Percentiles rank a stretch among this genome's conserved stretches.
Conservation (phyloP, 176 grass and related monocot genomes). For the Olyra latifolia region DNA sequence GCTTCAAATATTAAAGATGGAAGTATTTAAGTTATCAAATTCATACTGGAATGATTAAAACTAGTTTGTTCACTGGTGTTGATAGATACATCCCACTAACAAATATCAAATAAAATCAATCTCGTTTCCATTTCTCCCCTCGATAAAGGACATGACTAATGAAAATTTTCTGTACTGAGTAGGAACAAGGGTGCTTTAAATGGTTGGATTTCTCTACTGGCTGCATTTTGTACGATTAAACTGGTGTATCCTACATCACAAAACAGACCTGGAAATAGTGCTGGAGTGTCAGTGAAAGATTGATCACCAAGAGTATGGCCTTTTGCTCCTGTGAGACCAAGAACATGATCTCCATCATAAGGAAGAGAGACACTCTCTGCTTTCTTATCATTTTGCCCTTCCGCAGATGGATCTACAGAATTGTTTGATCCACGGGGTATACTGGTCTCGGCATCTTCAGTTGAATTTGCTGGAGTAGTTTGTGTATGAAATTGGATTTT, state of each 20-base stretch:
- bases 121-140: background rate
- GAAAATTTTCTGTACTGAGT: background rate
- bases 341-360: slow-evolving; percentile 39
- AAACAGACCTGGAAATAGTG: slow-evolving; percentile 70
- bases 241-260: background rate
- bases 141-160: background rate
- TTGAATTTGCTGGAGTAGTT: slow-evolving; percentile 9
- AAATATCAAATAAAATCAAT: background rate
- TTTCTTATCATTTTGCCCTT: slow-evolving; percentile 23
- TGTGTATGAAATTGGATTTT: slow-evolving; percentile 35
- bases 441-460: slow-evolving; percentile 38
- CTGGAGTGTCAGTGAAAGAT: slow-evolving; percentile 49
- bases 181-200: background rate
- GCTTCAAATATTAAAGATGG: background rate
- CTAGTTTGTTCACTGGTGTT: background rate
- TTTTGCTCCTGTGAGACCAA: slow-evolving; percentile 46
- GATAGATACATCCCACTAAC: background rate
- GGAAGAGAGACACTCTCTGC: slow-evolving; percentile 28
- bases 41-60: slow-evolving; percentile 1
- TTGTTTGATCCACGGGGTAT: slow-evolving; percentile 40
- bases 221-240: slow-evolving; percentile 29
- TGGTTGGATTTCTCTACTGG: background rate
- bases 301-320: slow-evolving; percentile 42
- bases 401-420: slow-evolving; percentile 2
- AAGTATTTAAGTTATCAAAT: background rate